Evolutionary conservation across 345 rosid species (phyloP).

Genomic region (Boechera stricta): DNA sequence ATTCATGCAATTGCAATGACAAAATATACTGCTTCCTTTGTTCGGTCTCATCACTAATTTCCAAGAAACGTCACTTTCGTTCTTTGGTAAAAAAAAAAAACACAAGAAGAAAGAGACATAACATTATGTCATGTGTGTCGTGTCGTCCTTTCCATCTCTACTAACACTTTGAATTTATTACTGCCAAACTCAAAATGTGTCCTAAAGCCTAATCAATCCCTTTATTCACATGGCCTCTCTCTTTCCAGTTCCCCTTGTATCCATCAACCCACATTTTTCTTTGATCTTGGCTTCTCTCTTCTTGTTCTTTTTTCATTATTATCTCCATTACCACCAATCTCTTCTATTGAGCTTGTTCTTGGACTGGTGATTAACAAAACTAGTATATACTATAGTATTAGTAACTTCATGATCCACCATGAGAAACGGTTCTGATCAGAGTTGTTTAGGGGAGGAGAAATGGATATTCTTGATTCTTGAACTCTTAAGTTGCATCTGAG

Average conservation of each 20-base stretch:
- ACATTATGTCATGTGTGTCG: slow-evolving; percentile 25
- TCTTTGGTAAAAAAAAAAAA: slow-evolving; percentile 24
- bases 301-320: slow-evolving; percentile 5
- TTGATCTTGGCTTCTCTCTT: slow-evolving; percentile 10
- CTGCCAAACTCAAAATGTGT: slow-evolving; percentile 34
- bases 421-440: slow-evolving; percentile 14
- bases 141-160: slow-evolving; percentile 32
- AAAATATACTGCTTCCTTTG: background rate
- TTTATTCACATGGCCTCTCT: slow-evolving; percentile 39
- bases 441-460: slow-evolving; percentile 9
- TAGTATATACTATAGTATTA: slow-evolving; percentile 12
- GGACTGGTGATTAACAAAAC: slow-evolving; percentile 8
- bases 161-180: slow-evolving; percentile 39
- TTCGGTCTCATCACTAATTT: slow-evolving; percentile 3
- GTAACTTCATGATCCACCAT: slow-evolving; percentile 24
- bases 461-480: slow-evolving; percentile 22
- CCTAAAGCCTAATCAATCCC: slow-evolving; percentile 35
- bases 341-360: background rate
- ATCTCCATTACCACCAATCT: background rate
- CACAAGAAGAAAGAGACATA: slow-evolving; percentile 44
- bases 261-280: background rate
- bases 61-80: slow-evolving; percentile 40
- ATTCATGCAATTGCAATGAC: slow-evolving; percentile 5
- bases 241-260: background rate
- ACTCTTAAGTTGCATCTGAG: slow-evolving; percentile 29